phyloP scores from a whole-genome alignment of 2,329 filamentous ascomycete species.

The Penicillium sp. region DNA sequence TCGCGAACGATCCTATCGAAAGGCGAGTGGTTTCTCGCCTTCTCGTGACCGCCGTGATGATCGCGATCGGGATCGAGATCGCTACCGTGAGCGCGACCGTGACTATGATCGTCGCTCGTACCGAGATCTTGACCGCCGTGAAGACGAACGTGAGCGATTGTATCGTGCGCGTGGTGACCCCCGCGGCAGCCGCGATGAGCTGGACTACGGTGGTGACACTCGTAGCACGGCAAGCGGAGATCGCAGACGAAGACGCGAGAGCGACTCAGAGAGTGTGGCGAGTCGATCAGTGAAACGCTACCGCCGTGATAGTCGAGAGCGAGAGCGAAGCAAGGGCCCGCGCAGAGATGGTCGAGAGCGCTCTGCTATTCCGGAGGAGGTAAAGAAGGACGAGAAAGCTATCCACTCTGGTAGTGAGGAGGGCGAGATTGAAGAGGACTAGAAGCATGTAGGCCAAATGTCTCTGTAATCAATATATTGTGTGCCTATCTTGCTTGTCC shows the following conservation, averaged over 20 bases:
- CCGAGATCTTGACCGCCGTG: conserved; percentile 49
- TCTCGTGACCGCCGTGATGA: conserved; percentile 36
- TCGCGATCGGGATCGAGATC: conserved; percentile 34
- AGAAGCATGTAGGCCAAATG: conserved; percentile 6
- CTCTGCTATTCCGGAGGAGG: conserved; percentile 32
- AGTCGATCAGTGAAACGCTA: conserved; percentile 58
- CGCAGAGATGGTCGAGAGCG: conserved; percentile 52
- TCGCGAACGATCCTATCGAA: conserved; percentile 87
- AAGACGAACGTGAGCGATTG: conserved; percentile 80
- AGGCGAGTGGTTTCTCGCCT: conserved; percentile 60
- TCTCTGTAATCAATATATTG: not conserved
- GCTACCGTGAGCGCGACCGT: conserved; percentile 38
- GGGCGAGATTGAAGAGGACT: conserved; percentile 87
- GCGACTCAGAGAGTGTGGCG: conserved; percentile 60
- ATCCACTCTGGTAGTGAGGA: conserved; percentile 89
- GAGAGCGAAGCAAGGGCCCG: conserved; percentile 32
- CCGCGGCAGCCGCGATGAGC: conserved; percentile 72
- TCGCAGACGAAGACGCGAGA: conserved; percentile 71
- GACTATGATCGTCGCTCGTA: conserved; percentile 38
- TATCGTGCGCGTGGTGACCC: conserved; percentile 79
- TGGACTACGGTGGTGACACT: conserved; percentile 78
- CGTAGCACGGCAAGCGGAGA: conserved; percentile 51
- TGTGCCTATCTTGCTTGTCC: not conserved
- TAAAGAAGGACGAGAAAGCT: conserved; percentile 41
- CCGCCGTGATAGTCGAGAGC: conserved; percentile 39